A percentile compares a stretch with the other conserved stretches of the same genome.
Evolutionary conservation across 2,329 filamentous ascomycete genomes (phyloP).

Genomic region (Pleoardoris graminearum): DNA sequence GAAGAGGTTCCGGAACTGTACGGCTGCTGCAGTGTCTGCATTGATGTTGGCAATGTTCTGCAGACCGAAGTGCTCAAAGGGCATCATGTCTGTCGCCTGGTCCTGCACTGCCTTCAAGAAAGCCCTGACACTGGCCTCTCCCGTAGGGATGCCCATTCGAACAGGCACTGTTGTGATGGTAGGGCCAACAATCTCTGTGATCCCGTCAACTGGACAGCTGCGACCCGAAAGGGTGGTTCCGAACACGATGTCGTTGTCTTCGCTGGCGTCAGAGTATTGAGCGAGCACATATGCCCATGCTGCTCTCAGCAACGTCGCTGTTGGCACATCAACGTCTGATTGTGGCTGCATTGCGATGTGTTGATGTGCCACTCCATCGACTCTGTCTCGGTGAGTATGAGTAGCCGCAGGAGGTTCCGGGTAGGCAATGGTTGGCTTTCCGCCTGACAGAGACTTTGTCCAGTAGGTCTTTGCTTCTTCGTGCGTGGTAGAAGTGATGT

Average conservation of each 20-base stretch:
- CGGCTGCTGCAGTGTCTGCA: constrained; percentile 14
- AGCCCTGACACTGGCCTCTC: constrained; percentile 17
- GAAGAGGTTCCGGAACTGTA: constrained; percentile 35
- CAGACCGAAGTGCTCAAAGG: constrained; percentile 63
- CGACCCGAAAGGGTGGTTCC: constrained; percentile 14
- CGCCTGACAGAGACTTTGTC: neutral
- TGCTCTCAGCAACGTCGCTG: constrained; percentile 11
- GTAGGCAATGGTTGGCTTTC: neutral
- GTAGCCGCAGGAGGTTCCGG: constrained; percentile 7
- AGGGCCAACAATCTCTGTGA: constrained; percentile 41
- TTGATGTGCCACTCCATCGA: too few species aligned
- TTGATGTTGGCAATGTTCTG: constrained; percentile 51
- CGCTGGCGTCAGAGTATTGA: constrained; percentile 8
- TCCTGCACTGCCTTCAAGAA: constrained; percentile 60
- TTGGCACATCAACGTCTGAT: neutral
- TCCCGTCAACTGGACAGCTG: constrained; percentile 19
- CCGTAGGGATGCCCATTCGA: constrained; percentile 49
- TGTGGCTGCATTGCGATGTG: neutral
- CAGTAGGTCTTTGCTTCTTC: neutral
- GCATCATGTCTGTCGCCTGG: constrained; percentile 49
- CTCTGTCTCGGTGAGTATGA: too few species aligned
- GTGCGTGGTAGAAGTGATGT: neutral
- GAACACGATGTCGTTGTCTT: constrained; percentile 16
- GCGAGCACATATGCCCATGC: constrained; percentile 8
- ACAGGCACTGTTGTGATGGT: constrained; percentile 61